These are phyloP conservation scores for Podila epicladia DNA, from an alignment of 192 early-diverging fungal species.

Conservation along the genomic window DNA sequence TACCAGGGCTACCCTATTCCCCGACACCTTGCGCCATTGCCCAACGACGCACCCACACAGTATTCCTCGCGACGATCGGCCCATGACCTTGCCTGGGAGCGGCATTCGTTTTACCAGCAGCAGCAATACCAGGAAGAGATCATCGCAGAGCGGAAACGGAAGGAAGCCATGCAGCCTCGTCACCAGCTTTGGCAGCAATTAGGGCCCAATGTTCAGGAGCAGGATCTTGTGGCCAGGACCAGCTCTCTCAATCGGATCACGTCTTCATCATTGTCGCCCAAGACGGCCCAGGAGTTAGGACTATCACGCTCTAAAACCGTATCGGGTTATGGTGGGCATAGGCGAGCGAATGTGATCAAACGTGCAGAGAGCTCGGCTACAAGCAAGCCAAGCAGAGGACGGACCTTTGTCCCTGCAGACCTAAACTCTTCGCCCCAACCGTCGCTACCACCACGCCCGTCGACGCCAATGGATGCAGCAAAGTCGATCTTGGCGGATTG, in stretches of 20 bases:
- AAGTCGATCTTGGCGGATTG: neutral
- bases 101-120: constrained; percentile 44
- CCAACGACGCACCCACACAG: constrained; percentile 1
- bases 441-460: no score
- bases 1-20: constrained; percentile 8
- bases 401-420: neutral
- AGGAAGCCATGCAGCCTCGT: neutral
- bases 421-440: neutral
- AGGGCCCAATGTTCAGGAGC: neutral
- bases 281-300: constrained; percentile 10
- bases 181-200: constrained; percentile 5
- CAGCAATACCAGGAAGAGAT: constrained; percentile 30
- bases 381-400: neutral
- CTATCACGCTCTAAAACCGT: constrained; percentile 16
- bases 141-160: constrained; percentile 19
- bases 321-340: neutral
- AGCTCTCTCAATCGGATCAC: constrained; percentile 20
- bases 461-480: neutral
- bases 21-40: neutral
- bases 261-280: constrained; percentile 3
- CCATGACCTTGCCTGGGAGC: constrained; percentile 42
- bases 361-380: neutral
- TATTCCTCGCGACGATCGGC: constrained; percentile 14
- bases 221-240: constrained; percentile 3
- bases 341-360: no score